Conservation (phyloP, 2,329 filamentous ascomycete species). For the Ophiognomonia clavigignenti-juglandacearum region DNA sequence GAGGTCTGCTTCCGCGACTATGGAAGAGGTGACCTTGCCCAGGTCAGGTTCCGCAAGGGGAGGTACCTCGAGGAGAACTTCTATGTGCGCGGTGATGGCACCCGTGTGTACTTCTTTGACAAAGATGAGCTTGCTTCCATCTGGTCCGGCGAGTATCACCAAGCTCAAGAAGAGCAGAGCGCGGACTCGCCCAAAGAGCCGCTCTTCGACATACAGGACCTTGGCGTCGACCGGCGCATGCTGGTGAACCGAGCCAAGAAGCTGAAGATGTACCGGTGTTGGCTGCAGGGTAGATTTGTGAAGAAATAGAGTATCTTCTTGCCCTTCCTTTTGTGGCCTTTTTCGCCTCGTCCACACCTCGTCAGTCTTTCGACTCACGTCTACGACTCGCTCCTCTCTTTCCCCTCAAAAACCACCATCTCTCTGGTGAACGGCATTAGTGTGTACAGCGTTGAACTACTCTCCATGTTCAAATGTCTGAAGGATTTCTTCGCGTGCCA, state of each 20-base stretch:
- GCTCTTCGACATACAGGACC: conserved; percentile 66
- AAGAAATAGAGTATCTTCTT: conserved; percentile 47
- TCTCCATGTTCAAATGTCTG: conserved; percentile 47
- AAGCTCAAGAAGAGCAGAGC: conserved; percentile 21
- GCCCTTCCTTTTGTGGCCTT: too few species aligned
- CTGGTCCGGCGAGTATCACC: conserved; percentile 54
- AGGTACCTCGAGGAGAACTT: conserved; percentile 95
- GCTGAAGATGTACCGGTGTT: conserved; percentile 98
- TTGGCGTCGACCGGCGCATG: conserved; percentile 82
- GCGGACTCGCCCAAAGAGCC: conserved; percentile 23
- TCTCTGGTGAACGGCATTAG: conserved; percentile 40
- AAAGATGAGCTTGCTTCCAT: conserved; percentile 74
- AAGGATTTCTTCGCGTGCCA: conserved; percentile 54
- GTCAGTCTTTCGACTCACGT: too few species aligned
- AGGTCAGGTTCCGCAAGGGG: conserved; percentile 95
- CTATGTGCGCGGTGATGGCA: conserved; percentile 92
- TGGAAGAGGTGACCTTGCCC: conserved; percentile 88
- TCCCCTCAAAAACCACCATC: not conserved
- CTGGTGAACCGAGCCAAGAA: conserved; percentile 87
- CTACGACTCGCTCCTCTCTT: too few species aligned
- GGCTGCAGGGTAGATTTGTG: conserved; percentile 80
- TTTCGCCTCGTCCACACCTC: too few species aligned
- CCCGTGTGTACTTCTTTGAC: conserved; percentile 96
- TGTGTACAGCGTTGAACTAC: conserved; percentile 55
- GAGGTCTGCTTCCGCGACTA: conserved; percentile 94